Evolutionary conservation across 2,329 filamentous ascomycete genomes (phyloP).

Genomic region (Coleophoma eucalyptorum): DNA sequence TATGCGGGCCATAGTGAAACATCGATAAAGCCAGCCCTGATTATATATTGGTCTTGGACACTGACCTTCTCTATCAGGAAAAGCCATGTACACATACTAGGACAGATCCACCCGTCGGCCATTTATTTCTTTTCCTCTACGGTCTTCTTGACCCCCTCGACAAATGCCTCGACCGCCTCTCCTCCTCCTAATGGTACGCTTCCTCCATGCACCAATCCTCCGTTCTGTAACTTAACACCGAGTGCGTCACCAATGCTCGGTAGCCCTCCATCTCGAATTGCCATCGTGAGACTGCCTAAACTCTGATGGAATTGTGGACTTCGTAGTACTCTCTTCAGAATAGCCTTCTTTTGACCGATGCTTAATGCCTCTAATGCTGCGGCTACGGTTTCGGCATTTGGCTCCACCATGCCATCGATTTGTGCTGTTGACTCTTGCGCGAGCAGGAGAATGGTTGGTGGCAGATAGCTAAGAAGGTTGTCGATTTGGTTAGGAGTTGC

Average conservation of each 20-base stretch:
- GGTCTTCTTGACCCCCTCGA: slow-evolving; percentile 80
- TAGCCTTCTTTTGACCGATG: slow-evolving; percentile 70
- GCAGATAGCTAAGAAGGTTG: slow-evolving; percentile 72
- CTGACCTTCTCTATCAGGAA: too few species aligned
- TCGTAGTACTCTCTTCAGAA: slow-evolving; percentile 77
- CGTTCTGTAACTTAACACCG: slow-evolving; percentile 74
- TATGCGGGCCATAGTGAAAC: too few species aligned
- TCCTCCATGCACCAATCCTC: slow-evolving; percentile 74
- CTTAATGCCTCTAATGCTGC: slow-evolving; percentile 72
- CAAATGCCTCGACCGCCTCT: slow-evolving; percentile 85
- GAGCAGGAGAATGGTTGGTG: slow-evolving; percentile 73
- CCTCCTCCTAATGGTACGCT: slow-evolving; percentile 83
- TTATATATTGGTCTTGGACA: too few species aligned
- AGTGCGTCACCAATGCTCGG: slow-evolving; percentile 87
- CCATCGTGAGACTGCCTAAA: slow-evolving; percentile 78
- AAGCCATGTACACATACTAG: too few species aligned
- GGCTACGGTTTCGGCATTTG: slow-evolving; percentile 63
- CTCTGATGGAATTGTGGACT: slow-evolving; percentile 92
- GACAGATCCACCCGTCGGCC: too few species aligned
- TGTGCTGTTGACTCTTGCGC: slow-evolving; percentile 62
- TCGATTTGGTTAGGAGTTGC: slow-evolving; percentile 61
- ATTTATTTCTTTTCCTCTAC: slow-evolving; percentile 52
- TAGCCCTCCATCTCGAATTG: slow-evolving; percentile 83
- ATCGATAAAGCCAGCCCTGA: too few species aligned
- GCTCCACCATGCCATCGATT: slow-evolving; percentile 57